Base-by-base conservation (phyloP, 164 flowering plant species). In the Magnolia officinalis region DNA sequence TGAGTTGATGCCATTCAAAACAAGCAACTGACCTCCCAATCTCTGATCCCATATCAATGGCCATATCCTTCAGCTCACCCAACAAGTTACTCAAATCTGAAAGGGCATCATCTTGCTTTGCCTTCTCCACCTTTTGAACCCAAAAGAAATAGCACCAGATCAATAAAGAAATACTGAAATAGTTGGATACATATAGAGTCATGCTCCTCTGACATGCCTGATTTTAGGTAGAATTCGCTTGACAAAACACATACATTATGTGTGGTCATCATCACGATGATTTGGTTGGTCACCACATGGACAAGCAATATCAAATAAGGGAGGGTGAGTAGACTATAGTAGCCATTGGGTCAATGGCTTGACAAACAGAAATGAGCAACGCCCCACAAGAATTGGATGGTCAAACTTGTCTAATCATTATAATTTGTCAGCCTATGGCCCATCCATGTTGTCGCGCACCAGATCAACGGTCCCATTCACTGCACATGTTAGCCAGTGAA, bases 11-110 rank as follows among this genome's bases (percentile, higher is more conserved):
- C 31, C 21, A 29, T 37, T 6, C n/a, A 16, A 37, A 68, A 37
- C n/a, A 70, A 50, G 31, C 7, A 29, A 75, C 95, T 5, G 80
- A 78, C 99, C 94, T 91, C 69, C 19, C 77, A 21, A 78, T 67
- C 76, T 78, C 80, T 7, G 73, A 58, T 59, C 80, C 80, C 80
- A 78, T 78, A 61, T 69, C 80, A 61, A 73, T 21, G 59, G 80
- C 76, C 80, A 78, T 78, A 24, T 55, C 76, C 72, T 78, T 78
- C 58, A 78, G 72, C 69, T 78, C 70, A 14, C 67, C 80, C 58
- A 78, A 24, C 77, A 74, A 49, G 23, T 74, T 78, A 21, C 77
- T 74, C 20, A 78, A 71, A 45, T 74, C 81, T 26, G 77, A 78
- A 68, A 78, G 73, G 4, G 73, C 76, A 61, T 78, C 80, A 68